Base-by-base conservation (phyloP, 192 early-diverging fungal genomes). In the Backusella westeae region DNA sequence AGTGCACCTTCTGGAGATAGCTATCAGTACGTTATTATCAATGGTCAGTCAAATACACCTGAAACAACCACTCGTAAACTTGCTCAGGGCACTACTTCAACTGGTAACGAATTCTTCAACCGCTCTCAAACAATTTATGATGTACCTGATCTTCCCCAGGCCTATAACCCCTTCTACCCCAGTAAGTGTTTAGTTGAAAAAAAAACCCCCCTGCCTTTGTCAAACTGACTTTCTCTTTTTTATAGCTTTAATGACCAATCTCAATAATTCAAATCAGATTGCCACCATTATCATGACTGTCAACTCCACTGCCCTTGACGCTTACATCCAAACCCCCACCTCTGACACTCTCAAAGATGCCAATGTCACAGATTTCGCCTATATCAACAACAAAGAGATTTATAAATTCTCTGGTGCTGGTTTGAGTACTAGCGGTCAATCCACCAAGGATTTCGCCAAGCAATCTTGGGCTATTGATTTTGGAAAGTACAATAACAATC, bases 71-170 rank as follows among this genome's bases (percentile, higher is more conserved):
- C 72, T 4, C 76, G 80, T 56, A 71, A 68, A 14, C 46, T 81
- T 1, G 76, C 76, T 49, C 39, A 77, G 19, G 80, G 76, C 41
- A 69, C 53, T 26, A 71, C 76, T 4, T 66, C 72, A 15, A 87
- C 84, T 19, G 76, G 77, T 17, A 85, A 87, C 59, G 86, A 87
- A 59, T 87, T 87, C 73, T 87, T 85, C 76, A 79, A 83, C 17
- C 82, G 86, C 15, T 80, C 83, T 17, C 66, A 78, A 35, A 87
- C 86, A 32, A 38, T 80, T 26, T 63, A 78, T 19, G 46, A 75
- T 34, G 38, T 85, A 15, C 77, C 81, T 69, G 73, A 75, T 9
- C 68, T 85, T 10, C 86, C 86, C 44, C 83, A 87, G 72, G 80
- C 86, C 6, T 87, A 82, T 71, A 68, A 84, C 14, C 81, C 80